A percentile compares a stretch with the other conserved stretches of the same genome.
phyloP scores from a whole-genome alignment of 768 basidiomycete species.

The Psilocybe subaeruginosa region DNA sequence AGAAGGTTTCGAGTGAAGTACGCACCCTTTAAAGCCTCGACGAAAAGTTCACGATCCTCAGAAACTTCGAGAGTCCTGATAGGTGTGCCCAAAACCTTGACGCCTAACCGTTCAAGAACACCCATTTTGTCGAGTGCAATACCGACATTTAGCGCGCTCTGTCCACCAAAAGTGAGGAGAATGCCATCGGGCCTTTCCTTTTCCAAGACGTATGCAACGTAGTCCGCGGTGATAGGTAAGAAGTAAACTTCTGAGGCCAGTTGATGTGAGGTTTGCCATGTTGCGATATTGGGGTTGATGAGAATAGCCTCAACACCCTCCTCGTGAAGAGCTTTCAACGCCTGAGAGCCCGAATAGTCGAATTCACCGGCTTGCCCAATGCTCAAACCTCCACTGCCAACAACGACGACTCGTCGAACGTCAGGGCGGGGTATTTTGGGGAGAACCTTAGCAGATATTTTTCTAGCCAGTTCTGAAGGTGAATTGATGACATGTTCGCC shows the following conservation, averaged over 20 bases:
- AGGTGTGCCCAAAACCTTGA: constrained; percentile 93
- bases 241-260: constrained; percentile 98
- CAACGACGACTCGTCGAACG: constrained; percentile 93
- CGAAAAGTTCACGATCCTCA: constrained; percentile 96
- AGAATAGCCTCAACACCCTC: constrained; percentile 93
- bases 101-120: constrained; percentile 87
- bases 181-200: constrained; percentile 98
- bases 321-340: constrained; percentile 95
- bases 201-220: constrained; percentile 98
- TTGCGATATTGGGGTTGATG: constrained; percentile 99
- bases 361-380: constrained; percentile 99
- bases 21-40: constrained; percentile 92
- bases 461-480: constrained; percentile 92
- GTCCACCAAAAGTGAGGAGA: constrained; percentile 96
- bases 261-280: constrained; percentile 99
- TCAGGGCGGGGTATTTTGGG: constrained; percentile 90
- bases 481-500: constrained; percentile 86
- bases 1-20: constrained; percentile 2
- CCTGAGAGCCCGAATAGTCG: constrained; percentile 99
- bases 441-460: constrained; percentile 91
- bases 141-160: constrained; percentile 97
- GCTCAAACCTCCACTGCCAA: constrained; percentile 93
- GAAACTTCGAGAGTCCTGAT: constrained; percentile 94
- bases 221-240: constrained; percentile 93
- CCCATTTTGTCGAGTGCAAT: constrained; percentile 98